Percentiles rank a stretch among this genome's conserved stretches.
These are phyloP conservation scores for Triangularia setosa DNA, from an alignment of 2,329 filamentous ascomycete species.

Conservation along the genomic window DNA sequence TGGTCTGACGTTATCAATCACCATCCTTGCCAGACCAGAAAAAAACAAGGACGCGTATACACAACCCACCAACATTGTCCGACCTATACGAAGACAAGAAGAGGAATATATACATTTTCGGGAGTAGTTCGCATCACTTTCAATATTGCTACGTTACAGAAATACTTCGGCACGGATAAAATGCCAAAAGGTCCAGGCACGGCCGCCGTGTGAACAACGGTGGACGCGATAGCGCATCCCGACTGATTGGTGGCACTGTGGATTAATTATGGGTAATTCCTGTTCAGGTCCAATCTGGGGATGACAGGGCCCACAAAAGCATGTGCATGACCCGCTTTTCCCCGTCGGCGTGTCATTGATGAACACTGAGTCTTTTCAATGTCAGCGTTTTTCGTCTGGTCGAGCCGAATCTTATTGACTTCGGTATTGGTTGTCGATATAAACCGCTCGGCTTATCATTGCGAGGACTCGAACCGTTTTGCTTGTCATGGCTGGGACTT, in stretches of 20 bases:
- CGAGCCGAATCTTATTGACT: background rate
- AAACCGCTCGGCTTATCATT: too few species aligned
- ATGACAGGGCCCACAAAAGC: background rate
- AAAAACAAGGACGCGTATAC: background rate
- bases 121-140: background rate
- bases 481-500: background rate
- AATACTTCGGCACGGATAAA: background rate
- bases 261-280: background rate
- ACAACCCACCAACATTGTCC: background rate
- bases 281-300: background rate
- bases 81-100: background rate
- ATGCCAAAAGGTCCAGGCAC: background rate
- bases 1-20: background rate
- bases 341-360: background rate
- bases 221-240: background rate
- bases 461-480: background rate
- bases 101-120: background rate
- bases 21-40: background rate
- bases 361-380: background rate
- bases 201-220: too few species aligned
- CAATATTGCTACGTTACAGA: background rate
- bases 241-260: conserved; percentile 2
- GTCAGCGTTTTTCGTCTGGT: background rate
- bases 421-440: too few species aligned
- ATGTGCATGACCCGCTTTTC: background rate